Evolutionary conservation across 179 eudicot genomes (phyloP).

Genomic region (Beta corolliflora): DNA sequence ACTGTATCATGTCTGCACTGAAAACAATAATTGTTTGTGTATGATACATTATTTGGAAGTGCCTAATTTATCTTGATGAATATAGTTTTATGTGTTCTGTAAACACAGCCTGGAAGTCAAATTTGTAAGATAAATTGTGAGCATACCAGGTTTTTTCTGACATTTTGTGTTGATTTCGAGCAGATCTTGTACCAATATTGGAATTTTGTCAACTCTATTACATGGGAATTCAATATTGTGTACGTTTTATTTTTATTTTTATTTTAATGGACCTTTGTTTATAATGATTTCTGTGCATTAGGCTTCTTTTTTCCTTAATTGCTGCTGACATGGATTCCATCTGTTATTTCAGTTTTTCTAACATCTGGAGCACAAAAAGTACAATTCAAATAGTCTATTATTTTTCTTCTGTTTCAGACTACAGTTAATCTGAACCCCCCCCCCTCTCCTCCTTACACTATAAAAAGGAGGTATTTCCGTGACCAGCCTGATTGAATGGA

Average conservation of each 20-base stretch:
- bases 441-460: not conserved
- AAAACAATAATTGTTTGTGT: not conserved
- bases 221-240: not conserved
- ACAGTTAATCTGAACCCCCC: not conserved
- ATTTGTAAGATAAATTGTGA: not conserved
- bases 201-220: not conserved
- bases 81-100: not conserved
- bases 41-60: not conserved
- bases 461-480: not conserved
- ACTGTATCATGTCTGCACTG: too few relatives aligned
- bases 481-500: not conserved
- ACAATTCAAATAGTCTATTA: not conserved
- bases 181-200: slow-evolving; percentile 13
- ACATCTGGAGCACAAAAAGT: slow-evolving; percentile 13
- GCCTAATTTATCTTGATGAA: not conserved
- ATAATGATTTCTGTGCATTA: slow-evolving; percentile 1
- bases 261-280: not conserved
- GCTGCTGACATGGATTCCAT: not conserved
- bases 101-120: not conserved
- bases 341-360: not conserved
- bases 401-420: slow-evolving; percentile 3
- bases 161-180: slow-evolving; percentile 3
- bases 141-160: not conserved
- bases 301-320: not conserved
- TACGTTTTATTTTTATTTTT: not conserved